Percentiles rank a stretch among this genome's conserved stretches.
phyloP scores from a whole-genome alignment of 176 grass and related monocot genomes.

The Triticum dicoccoides region DNA sequence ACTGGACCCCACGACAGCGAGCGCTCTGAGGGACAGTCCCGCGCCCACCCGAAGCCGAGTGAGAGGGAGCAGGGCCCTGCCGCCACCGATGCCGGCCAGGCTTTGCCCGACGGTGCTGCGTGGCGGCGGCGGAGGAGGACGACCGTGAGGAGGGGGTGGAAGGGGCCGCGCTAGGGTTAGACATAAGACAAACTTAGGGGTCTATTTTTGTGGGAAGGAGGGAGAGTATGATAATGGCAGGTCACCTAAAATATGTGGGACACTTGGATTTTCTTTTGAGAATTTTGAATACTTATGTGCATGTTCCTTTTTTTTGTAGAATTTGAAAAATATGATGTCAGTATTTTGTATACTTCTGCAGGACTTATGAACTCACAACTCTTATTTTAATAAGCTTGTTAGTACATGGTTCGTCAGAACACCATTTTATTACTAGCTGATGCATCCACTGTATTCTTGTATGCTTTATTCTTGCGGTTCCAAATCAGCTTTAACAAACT shows the following conservation, averaged over 20 bases:
- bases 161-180: no score
- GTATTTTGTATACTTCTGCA: background rate
- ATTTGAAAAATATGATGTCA: background rate
- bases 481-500: constrained; percentile 31
- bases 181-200: no score
- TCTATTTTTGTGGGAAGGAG: no score
- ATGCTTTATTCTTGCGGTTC: constrained; percentile 50
- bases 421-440: constrained; percentile 31
- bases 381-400: background rate
- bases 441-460: background rate
- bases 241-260: background rate
- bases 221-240: no score
- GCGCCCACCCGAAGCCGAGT: no score
- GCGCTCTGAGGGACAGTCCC: no score
- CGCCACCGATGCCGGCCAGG: no score
- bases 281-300: background rate
- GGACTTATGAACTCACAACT: background rate
- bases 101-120: no score
- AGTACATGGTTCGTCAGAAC: background rate
- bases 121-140: no score
- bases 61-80: no score
- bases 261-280: background rate
- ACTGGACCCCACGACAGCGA: no score
- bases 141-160: no score
- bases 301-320: background rate